phyloP scores from a whole-genome alignment of 176 grass and related monocot species.

The Tillandsia fasciculata region DNA sequence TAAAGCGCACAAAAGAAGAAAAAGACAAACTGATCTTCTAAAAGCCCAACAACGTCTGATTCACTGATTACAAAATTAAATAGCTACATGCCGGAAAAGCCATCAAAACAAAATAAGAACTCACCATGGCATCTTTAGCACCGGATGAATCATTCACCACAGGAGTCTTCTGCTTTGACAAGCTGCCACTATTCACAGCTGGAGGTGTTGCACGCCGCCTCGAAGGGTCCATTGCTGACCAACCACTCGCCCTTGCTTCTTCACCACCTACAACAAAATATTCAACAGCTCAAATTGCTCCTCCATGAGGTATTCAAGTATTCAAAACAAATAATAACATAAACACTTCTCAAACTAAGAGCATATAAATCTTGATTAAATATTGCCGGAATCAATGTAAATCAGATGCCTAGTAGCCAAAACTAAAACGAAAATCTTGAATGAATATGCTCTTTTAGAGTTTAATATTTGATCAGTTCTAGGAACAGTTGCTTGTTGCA shows the following conservation, averaged over 20 bases:
- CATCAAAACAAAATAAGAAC: slow-evolving; percentile 19
- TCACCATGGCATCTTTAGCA: slow-evolving; percentile 60
- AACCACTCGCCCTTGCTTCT: slow-evolving; percentile 75
- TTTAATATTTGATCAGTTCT: not conserved
- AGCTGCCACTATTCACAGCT: slow-evolving; percentile 39
- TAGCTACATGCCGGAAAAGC: not conserved
- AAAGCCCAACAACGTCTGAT: not conserved
- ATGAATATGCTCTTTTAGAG: not conserved
- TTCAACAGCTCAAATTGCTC: not conserved
- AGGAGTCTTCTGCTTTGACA: slow-evolving; percentile 82
- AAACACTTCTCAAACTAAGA: no score
- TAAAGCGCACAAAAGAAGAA: not conserved
- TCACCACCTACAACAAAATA: slow-evolving; percentile 35
- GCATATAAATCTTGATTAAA: no score
- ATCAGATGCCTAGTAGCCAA: no score
- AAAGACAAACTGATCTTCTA: not conserved
- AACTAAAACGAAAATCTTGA: not conserved
- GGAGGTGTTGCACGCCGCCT: slow-evolving; percentile 44
- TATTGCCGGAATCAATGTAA: no score
- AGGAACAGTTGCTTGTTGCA: not conserved
- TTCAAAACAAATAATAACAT: no score
- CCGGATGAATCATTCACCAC: slow-evolving; percentile 47
- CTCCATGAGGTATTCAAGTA: not conserved
- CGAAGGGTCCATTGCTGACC: slow-evolving; percentile 61
- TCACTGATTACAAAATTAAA: not conserved